phyloP scores from a whole-genome alignment of 1,139 yeast genomes.

The Hyphopichia pseudoburtonii region DNA sequence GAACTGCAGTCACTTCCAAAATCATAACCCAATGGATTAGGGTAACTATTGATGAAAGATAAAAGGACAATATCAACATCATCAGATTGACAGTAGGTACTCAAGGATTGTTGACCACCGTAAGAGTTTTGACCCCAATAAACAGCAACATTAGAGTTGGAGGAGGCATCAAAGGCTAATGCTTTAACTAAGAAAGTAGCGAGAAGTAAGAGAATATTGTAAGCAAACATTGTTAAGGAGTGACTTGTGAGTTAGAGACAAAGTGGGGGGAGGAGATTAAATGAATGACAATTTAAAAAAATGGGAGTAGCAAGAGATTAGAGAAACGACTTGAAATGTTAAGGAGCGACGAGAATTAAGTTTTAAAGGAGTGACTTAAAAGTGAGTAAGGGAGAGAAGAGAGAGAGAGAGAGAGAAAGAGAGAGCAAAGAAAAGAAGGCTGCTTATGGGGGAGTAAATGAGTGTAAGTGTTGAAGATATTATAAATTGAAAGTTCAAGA shows the following conservation, averaged over 20 bases:
- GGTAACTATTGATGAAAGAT: slow-evolving; percentile 69
- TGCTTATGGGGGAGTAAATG: not conserved
- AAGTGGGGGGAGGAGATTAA: too few species aligned
- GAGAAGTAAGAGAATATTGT: slow-evolving; percentile 8
- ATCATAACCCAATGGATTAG: slow-evolving; percentile 21
- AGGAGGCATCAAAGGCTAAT: slow-evolving; percentile 41
- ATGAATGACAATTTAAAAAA: not conserved
- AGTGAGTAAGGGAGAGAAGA: too few species aligned
- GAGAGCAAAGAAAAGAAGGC: not conserved
- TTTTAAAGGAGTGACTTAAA: slow-evolving; percentile 2
- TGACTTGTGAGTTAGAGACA: too few species aligned
- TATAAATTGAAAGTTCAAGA: not conserved
- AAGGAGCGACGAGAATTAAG: slow-evolving; percentile 11
- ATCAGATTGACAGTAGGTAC: slow-evolving; percentile 66
- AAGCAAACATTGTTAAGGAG: slow-evolving; percentile 4
- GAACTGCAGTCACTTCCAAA: slow-evolving; percentile 1
- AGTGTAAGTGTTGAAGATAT: not conserved
- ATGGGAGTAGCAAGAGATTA: not conserved
- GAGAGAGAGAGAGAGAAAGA: too few species aligned
- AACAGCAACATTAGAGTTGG: slow-evolving; percentile 65
- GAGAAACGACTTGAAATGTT: slow-evolving; percentile 1
- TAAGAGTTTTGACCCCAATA: slow-evolving; percentile 94
- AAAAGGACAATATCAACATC: slow-evolving; percentile 71
- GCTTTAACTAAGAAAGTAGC: slow-evolving; percentile 5
- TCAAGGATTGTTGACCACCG: slow-evolving; percentile 65